A percentile compares a stretch with the other conserved stretches of the same genome.
These are phyloP conservation scores for Phellopilus nigrolimitatus DNA, from an alignment of 1,284 basidiomycete species.

Conservation along the genomic window DNA sequence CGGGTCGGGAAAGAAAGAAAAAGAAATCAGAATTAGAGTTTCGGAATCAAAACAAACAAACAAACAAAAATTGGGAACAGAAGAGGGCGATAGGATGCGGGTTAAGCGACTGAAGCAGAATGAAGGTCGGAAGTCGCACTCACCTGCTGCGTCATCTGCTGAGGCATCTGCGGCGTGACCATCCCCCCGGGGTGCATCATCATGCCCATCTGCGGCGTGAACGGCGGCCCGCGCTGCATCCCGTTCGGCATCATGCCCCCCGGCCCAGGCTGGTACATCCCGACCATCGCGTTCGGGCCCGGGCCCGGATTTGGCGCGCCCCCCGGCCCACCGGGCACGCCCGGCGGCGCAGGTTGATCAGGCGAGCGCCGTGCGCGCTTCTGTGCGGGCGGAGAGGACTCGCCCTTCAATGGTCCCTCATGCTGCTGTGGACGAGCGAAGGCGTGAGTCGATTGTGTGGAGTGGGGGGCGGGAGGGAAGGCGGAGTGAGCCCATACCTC, in stretches of 20 bases:
- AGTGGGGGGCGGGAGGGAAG: background rate
- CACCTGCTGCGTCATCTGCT: slow-evolving; percentile 13
- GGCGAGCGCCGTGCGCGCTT: slow-evolving; percentile 16
- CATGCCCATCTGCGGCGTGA: slow-evolving; percentile 14
- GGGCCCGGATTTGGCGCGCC: background rate
- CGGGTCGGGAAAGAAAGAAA: background rate
- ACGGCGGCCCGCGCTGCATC: slow-evolving; percentile 4
- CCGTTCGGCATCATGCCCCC: slow-evolving; percentile 4
- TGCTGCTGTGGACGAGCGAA: slow-evolving; percentile 2
- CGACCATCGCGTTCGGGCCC: slow-evolving; percentile 6
- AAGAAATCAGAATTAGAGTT: background rate
- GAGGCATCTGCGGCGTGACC: slow-evolving; percentile 4
- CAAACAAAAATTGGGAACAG: background rate
- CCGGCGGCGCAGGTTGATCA: slow-evolving; percentile 9
- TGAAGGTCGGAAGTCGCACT: background rate
- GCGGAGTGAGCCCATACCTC: slow-evolving; percentile 7
- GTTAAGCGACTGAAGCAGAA: no score
- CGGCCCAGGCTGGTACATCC: slow-evolving; percentile 4
- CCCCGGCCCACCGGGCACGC: background rate
- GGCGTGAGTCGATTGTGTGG: background rate
- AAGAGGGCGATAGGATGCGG: no score
- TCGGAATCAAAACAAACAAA: background rate
- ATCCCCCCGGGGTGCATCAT: slow-evolving; percentile 12
- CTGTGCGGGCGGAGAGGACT: slow-evolving; percentile 17
- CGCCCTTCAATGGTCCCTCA: slow-evolving; percentile 12